These are phyloP conservation scores for Pichia nanzhaoensis DNA, from an alignment of 805 yeast species.

Conservation along the genomic window DNA sequence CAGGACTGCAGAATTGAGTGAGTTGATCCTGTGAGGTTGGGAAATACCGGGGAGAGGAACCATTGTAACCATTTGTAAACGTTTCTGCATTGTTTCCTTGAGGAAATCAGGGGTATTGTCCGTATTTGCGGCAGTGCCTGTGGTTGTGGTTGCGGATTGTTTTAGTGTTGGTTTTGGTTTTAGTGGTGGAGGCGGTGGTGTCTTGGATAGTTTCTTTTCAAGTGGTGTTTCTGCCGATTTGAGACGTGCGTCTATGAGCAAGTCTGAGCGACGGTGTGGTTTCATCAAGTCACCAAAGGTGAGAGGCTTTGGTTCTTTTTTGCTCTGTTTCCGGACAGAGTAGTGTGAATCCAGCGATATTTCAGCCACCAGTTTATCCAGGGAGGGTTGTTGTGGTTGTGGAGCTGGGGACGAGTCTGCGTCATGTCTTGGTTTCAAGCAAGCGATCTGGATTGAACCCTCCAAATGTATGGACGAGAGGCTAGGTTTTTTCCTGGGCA, in stretches of 20 bases:
- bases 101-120: slow-evolving; percentile 2
- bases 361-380: slow-evolving; percentile 11
- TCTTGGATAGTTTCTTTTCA: not conserved
- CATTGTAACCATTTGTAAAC: not conserved
- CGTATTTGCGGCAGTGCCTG: not conserved
- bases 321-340: slow-evolving; percentile 1
- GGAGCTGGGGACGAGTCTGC: too few species aligned
- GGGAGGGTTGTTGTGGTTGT: not conserved
- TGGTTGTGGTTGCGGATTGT: not conserved
- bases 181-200: not conserved
- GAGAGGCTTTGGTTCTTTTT: slow-evolving; percentile 21
- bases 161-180: slow-evolving; percentile 2
- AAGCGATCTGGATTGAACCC: not conserved
- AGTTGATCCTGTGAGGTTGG: too few species aligned
- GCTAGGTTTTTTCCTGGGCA: slow-evolving; percentile 22
- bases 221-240: not conserved
- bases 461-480: slow-evolving; percentile 1
- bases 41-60: slow-evolving; percentile 6
- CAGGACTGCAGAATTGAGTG: not conserved
- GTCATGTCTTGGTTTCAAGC: slow-evolving; percentile 1
- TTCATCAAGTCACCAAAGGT: slow-evolving; percentile 20
- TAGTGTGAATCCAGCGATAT: slow-evolving; percentile 8
- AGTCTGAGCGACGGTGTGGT: slow-evolving; percentile 1
- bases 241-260: not conserved
- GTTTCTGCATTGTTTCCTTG: slow-evolving; percentile 2